Conservation (phyloP, 2,329 filamentous ascomycete genomes). For the Fusarium verrucosum region DNA sequence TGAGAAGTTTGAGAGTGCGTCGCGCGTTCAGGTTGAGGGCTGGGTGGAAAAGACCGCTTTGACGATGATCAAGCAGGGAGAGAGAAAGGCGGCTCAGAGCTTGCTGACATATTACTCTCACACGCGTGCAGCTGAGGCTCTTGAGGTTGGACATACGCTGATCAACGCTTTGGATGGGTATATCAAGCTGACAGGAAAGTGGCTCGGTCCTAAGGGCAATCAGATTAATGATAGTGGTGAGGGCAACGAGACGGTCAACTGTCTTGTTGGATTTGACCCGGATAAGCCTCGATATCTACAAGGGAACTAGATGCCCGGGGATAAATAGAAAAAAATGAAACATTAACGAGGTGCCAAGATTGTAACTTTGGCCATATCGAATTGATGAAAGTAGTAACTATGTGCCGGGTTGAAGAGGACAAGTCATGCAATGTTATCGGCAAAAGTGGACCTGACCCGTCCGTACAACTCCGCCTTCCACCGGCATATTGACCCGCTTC, state of each 20-base stretch:
- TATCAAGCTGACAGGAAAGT: slow-evolving; percentile 37
- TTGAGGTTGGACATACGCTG: slow-evolving; percentile 29
- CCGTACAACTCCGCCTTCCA: not conserved
- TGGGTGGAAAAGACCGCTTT: slow-evolving; percentile 38
- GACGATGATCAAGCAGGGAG: slow-evolving; percentile 27
- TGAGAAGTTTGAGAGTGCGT: slow-evolving; percentile 25
- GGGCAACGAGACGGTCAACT: slow-evolving; percentile 39
- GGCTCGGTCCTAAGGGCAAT: slow-evolving; percentile 30
- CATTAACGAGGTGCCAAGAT: not conserved
- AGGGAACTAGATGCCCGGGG: not conserved
- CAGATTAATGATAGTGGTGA: slow-evolving; percentile 40
- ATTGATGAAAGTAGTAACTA: not conserved
- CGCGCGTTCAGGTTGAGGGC: slow-evolving; percentile 16
- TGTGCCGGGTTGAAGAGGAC: not conserved
- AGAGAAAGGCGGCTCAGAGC: slow-evolving; percentile 25
- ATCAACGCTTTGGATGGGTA: slow-evolving; percentile 37
- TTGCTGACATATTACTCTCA: slow-evolving; percentile 39
- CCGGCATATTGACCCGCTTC: not conserved
- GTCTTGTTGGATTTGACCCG: slow-evolving; percentile 37
- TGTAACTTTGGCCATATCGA: not conserved
- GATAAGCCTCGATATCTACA: slow-evolving; percentile 32
- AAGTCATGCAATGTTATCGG: not conserved
- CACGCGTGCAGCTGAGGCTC: slow-evolving; percentile 26
- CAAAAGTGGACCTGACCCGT: not conserved
- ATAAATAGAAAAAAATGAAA: not conserved